Evolutionary conservation across 148 eudicot species (phyloP), one percentile per base, ranked within the genome.

Genomic region (Limonium bicolor): DNA sequence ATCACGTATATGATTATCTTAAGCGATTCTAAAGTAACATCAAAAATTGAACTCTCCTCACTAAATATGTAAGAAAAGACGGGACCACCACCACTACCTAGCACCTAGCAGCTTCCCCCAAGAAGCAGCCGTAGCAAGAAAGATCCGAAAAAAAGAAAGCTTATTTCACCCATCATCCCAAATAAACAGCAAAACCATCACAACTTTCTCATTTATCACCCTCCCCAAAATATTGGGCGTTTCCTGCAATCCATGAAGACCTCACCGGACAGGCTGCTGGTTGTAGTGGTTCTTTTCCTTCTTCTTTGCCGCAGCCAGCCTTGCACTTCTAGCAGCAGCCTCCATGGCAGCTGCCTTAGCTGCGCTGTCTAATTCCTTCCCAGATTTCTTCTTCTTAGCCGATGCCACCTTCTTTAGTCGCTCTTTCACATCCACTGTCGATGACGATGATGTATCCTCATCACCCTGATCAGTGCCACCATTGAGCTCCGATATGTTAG

Each of bases 271-370:
- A 2, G 97, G 97, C 50, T 84, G 95, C 73, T 90, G 97, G 70
- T 90, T 90, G 80, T 90, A 90, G 66, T 84, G 95, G 51, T 62
- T 90, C 76, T 84, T 90, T 77, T 90, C 97, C 56, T 84, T 90
- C 70, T 84, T 90, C 87, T 84, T 90, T 12, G 97, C 79, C 13
- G 97, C 86, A 52, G 97, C 97, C 11, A 90, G 84, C 62, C 53
- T 84, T 21, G 95, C 87, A 38, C 51, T 84, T 63, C 97, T 73
- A 3, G 97, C 93, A 47, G 95, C 95, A 54, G 95, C 97, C 68
- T 90, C 97, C 12, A 39, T 48, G 0, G 97, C 85, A 3, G 95
- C 97, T 5, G 95, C 95, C 67, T 54, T 77, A 1, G 92, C 93
- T 0, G 87, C 93, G 27, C 66, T 71, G 53, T 81, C 96, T 80